These are phyloP conservation scores for Sisymbrium irio DNA, from an alignment of 345 rosid genomes.

Conservation along the genomic window DNA sequence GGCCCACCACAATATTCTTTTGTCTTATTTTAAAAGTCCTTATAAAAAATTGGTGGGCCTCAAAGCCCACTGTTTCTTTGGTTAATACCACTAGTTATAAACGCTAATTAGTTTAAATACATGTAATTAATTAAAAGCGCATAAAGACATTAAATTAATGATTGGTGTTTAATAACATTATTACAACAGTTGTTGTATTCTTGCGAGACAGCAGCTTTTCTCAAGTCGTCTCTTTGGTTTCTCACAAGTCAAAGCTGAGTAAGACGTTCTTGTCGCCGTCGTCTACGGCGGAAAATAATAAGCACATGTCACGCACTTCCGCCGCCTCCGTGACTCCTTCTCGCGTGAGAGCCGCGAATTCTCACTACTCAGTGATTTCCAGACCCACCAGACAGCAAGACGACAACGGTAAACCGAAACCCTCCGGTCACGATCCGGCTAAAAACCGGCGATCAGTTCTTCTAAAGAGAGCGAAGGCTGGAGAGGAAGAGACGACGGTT, in stretches of 20 bases:
- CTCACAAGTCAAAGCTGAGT: slow-evolving; percentile 32
- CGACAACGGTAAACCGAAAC: slow-evolving; percentile 42
- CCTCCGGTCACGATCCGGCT: slow-evolving; percentile 38
- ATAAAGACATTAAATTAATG: neutral
- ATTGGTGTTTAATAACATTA: slow-evolving; percentile 1
- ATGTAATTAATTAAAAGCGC: neutral
- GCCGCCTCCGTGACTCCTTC: slow-evolving; percentile 37
- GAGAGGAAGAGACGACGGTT: slow-evolving; percentile 37
- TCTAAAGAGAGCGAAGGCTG: slow-evolving; percentile 44
- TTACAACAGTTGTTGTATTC: slow-evolving; percentile 9
- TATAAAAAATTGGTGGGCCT: slow-evolving; percentile 17
- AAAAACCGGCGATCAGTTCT: slow-evolving; percentile 44
- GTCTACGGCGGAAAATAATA: slow-evolving; percentile 13
- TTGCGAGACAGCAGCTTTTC: neutral
- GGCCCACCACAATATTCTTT: slow-evolving; percentile 18
- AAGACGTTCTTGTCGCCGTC: slow-evolving; percentile 26
- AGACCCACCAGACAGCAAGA: slow-evolving; percentile 28
- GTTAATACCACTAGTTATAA: neutral
- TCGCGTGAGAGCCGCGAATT: slow-evolving; percentile 39
- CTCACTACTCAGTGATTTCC: slow-evolving; percentile 41
- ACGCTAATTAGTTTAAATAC: neutral
- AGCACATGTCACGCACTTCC: slow-evolving; percentile 29
- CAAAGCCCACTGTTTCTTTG: slow-evolving; percentile 26
- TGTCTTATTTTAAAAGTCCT: slow-evolving; percentile 26
- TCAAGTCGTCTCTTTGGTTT: slow-evolving; percentile 20